phyloP scores from a whole-genome alignment of 2,329 filamentous ascomycete genomes.

The Diaporthe vaccinii region DNA sequence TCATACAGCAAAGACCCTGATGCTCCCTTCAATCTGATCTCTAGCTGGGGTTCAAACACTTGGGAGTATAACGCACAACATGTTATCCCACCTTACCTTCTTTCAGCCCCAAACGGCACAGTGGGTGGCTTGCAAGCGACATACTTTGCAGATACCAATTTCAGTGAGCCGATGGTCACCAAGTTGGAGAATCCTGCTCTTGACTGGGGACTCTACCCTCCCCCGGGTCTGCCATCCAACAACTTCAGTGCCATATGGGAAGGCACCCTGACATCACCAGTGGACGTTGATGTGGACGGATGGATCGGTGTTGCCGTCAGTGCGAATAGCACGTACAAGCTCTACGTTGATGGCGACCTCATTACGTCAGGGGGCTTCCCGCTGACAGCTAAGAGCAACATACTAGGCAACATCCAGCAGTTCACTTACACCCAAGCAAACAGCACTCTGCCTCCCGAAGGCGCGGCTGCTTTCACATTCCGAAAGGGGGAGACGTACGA shows the following conservation, averaged over 20 bases:
- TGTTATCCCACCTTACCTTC: slow-evolving; percentile 57
- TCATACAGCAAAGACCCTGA: slow-evolving; percentile 46
- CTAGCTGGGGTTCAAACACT: slow-evolving; percentile 58
- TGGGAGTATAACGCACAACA: slow-evolving; percentile 61
- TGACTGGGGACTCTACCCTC: slow-evolving; percentile 60
- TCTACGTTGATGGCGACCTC: slow-evolving; percentile 53
- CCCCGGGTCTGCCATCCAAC: slow-evolving; percentile 56
- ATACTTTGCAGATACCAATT: slow-evolving; percentile 57
- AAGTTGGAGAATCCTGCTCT: slow-evolving; percentile 54
- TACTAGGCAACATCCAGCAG: slow-evolving; percentile 57
- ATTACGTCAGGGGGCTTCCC: slow-evolving; percentile 47
- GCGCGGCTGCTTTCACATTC: slow-evolving; percentile 55
- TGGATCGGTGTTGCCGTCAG: slow-evolving; percentile 58
- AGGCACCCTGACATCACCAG: slow-evolving; percentile 53
- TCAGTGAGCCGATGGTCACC: slow-evolving; percentile 48
- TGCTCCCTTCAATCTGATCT: slow-evolving; percentile 50
- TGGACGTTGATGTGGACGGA: slow-evolving; percentile 53
- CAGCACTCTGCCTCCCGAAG: slow-evolving; percentile 52
- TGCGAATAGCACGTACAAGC: slow-evolving; percentile 54
- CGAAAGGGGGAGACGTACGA: slow-evolving; percentile 50
- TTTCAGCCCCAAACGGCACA: slow-evolving; percentile 52
- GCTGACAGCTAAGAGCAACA: slow-evolving; percentile 47
- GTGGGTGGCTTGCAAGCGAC: slow-evolving; percentile 55
- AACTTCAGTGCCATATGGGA: slow-evolving; percentile 62
- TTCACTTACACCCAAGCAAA: slow-evolving; percentile 53